A percentile compares a stretch with the other conserved stretches of the same genome.
Conservation (phyloP, 2,329 filamentous ascomycete species). For the Orbilia oligospora region DNA sequence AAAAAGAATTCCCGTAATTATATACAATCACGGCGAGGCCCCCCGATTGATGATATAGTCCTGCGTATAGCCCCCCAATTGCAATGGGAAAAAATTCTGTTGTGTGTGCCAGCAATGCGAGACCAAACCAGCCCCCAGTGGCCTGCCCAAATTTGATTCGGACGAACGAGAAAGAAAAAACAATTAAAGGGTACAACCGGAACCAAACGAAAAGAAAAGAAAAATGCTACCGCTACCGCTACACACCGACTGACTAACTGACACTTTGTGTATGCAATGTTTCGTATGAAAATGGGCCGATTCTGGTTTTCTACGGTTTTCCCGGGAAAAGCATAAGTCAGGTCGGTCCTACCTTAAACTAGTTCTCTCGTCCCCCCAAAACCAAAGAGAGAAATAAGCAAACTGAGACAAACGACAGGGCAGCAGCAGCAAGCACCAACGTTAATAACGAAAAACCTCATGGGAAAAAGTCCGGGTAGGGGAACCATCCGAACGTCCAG, state of each 20-base stretch:
- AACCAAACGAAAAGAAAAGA: slow-evolving; percentile 9
- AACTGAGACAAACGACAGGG: slow-evolving; percentile 52
- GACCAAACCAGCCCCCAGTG: slow-evolving; percentile 33
- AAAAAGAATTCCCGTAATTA: slow-evolving; percentile 11
- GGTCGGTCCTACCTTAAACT: slow-evolving; percentile 31
- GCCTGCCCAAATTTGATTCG: slow-evolving; percentile 58
- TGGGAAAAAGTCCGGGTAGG: slow-evolving; percentile 11
- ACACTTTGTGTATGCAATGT: slow-evolving; percentile 36
- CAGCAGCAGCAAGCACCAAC: not conserved
- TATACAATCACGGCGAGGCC: slow-evolving; percentile 25
- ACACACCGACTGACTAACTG: not conserved
- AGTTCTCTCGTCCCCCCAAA: slow-evolving; percentile 1
- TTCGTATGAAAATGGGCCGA: slow-evolving; percentile 57
- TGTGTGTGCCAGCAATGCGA: slow-evolving; percentile 43
- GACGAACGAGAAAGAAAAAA: not conserved
- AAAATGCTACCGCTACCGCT: slow-evolving; percentile 26
- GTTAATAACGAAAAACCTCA: slow-evolving; percentile 34
- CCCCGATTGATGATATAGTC: slow-evolving; percentile 40
- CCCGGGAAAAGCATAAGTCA: slow-evolving; percentile 14
- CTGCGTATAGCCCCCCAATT: too few species aligned
- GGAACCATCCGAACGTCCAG: slow-evolving; percentile 33
- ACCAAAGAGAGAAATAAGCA: slow-evolving; percentile 56
- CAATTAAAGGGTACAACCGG: slow-evolving; percentile 32
- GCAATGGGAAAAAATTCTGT: slow-evolving; percentile 35
- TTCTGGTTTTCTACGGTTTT: slow-evolving; percentile 43